Evolutionary conservation across 176 grass and related monocot species (phyloP), one percentile per base, ranked within the genome.

Genomic region (Musa itinerans): DNA sequence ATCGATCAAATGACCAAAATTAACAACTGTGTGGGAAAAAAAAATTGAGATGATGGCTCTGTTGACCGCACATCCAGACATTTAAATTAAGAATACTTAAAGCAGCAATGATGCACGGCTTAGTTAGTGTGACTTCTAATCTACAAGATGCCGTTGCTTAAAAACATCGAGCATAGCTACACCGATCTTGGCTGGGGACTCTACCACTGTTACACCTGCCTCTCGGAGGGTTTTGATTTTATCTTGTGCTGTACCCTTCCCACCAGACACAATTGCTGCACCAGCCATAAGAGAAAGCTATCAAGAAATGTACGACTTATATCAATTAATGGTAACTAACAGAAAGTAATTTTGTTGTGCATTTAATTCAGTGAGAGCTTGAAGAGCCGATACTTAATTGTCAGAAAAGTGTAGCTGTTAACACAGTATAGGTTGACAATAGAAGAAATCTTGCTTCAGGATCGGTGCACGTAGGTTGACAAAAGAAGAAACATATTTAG

Each of bases 211-310:
- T 10, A 87, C 90, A 15, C 95, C 90, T 19, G 90, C 86, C 54
- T 98, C 90, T 80, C 75, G 89, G 27, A 97, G 90, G 1, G 86
- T 80, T 82, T 93, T 91, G 61, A 97, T 97, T 88, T 97, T 97
- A 86, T 97, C 94, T 72, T 97, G 94, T 66, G 94, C 94, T 0
- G 94, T 97, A 61, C 94, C 94, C 83, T 96, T 96, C 12, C 92
- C 92, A n/a, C 92, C 92, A 21, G 92, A 89, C 54, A 96, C 92
- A 49, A 96, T 96, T 51, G 92, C 92, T 96, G 89, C 34, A 43
- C 34, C 34, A 78, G 78, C 19, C 48, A 78, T 17, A 80, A 57
- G 1, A 56, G 65, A 61, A 17, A 15, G 6, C 7, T 17, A 62
- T 62, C 20, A n/a, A 19, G 17, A 62, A 21, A 62, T 15, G 13